phyloP scores from a whole-genome alignment of 352 stramenopile species.

The Phytophthora megakarya region DNA sequence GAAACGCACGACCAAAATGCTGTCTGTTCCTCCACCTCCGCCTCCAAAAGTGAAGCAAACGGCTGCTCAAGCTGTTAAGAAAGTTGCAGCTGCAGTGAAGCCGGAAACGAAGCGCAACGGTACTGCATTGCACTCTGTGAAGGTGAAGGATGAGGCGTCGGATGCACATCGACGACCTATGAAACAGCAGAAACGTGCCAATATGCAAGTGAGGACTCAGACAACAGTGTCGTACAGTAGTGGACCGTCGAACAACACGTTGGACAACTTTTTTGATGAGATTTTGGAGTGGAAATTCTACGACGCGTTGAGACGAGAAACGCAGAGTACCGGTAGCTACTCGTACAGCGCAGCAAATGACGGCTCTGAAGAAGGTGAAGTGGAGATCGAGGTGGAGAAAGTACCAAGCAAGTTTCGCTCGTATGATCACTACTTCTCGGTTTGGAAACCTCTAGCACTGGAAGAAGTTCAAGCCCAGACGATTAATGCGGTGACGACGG shows the following conservation, averaged over 20 bases:
- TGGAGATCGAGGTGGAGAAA: slow-evolving; percentile 61
- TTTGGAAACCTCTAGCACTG: slow-evolving; percentile 86
- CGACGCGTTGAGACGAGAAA: slow-evolving; percentile 61
- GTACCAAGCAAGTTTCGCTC: slow-evolving; percentile 87
- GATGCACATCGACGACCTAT: slow-evolving; percentile 72
- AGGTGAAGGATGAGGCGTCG: slow-evolving; percentile 33
- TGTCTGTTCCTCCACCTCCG: slow-evolving; percentile 6
- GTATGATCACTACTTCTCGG: slow-evolving; percentile 89
- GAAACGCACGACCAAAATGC: slow-evolving; percentile 26
- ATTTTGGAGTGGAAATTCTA: slow-evolving; percentile 86
- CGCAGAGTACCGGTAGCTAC: slow-evolving; percentile 56
- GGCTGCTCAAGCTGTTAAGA: slow-evolving; percentile 19
- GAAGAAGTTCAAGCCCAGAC: slow-evolving; percentile 90
- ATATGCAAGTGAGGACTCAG: slow-evolving; percentile 23
- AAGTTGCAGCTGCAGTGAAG: slow-evolving; percentile 29
- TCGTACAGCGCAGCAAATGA: slow-evolving; percentile 61
- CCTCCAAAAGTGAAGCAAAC: slow-evolving; percentile 21
- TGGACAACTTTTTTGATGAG: slow-evolving; percentile 85
- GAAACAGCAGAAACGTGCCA: slow-evolving; percentile 67
- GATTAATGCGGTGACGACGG: slow-evolving; percentile 77
- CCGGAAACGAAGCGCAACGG: slow-evolving; percentile 16
- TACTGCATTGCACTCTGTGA: neutral
- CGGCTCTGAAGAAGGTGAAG: slow-evolving; percentile 76
- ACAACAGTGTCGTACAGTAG: slow-evolving; percentile 21
- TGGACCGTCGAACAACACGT: slow-evolving; percentile 52